Evolutionary conservation across 192 early-diverging fungal species (phyloP).

Genomic region (Coemansia brasiliensis): DNA sequence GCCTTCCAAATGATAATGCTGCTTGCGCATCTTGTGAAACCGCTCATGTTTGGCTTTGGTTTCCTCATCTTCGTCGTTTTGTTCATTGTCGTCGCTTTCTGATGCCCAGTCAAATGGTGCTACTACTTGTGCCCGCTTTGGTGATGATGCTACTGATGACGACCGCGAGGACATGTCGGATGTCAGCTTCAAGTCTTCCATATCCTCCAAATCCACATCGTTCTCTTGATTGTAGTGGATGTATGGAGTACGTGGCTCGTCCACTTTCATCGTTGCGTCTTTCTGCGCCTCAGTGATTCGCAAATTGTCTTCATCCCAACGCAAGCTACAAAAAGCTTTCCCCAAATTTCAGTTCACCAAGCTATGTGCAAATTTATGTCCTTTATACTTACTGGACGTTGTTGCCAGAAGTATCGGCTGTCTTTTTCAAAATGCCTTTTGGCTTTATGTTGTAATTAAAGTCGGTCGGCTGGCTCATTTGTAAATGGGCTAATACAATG

Average conservation of each 20-base stretch:
- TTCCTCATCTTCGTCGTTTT: constrained; percentile 32
- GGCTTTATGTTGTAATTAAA: constrained; percentile 24
- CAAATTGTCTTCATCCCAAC: constrained; percentile 95
- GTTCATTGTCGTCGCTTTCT: constrained; percentile 30
- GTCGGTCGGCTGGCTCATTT: constrained; percentile 13
- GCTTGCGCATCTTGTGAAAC: constrained; percentile 74
- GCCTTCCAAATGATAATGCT: constrained; percentile 78
- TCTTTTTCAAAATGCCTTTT: constrained; percentile 54
- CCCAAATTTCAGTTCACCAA: neutral
- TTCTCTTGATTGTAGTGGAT: constrained; percentile 87
- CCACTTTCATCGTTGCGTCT: constrained; percentile 93
- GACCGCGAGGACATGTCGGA: constrained; percentile 34
- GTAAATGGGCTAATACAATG: neutral
- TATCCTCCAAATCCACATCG: constrained; percentile 58
- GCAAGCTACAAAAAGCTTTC: constrained; percentile 59
- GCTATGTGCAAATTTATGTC: no score
- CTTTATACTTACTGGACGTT: constrained; percentile 32
- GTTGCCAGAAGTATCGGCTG: constrained; percentile 19
- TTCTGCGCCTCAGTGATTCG: constrained; percentile 86
- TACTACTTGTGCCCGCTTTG: constrained; percentile 52
- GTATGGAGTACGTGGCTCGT: constrained; percentile 94
- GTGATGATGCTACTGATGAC: constrained; percentile 58
- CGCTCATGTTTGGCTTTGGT: constrained; percentile 63
- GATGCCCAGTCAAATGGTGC: constrained; percentile 39
- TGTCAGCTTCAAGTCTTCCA: constrained; percentile 46